Evolutionary conservation across 202 grass and related monocot genomes (phyloP).

Genomic region (Brachypodium distachyon): DNA sequence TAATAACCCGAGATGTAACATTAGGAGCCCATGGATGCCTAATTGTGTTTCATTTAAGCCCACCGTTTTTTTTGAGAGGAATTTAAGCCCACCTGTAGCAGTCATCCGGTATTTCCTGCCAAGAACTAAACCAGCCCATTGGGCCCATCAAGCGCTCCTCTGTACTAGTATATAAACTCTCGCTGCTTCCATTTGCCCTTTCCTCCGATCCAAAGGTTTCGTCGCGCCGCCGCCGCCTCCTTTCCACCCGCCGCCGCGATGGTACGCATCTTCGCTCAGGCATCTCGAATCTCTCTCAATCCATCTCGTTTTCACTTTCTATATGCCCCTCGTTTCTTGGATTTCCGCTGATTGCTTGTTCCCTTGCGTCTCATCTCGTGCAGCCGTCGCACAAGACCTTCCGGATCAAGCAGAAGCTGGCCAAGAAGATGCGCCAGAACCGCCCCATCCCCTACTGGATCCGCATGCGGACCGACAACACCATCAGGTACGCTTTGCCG

Average conservation of each 20-base stretch:
- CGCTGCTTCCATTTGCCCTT: not conserved
- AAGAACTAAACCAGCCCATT: not conserved
- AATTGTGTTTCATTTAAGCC: not conserved
- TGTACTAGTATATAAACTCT: constrained; percentile 3
- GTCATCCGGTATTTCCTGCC: not conserved
- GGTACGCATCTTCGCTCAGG: constrained; percentile 23
- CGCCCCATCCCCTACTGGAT: constrained; percentile 97
- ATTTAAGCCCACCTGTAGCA: not conserved
- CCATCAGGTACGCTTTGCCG: constrained; percentile 53
- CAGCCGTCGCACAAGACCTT: constrained; percentile 99
- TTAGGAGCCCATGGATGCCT: not conserved
- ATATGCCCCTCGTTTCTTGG: not conserved
- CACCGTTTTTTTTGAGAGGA: not conserved
- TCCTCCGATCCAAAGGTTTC: constrained; percentile 43
- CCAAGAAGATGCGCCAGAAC: constrained; percentile 97
- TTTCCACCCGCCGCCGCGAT: constrained; percentile 1
- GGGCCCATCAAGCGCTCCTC: not conserved
- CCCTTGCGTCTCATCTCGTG: not conserved
- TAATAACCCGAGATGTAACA: not conserved
- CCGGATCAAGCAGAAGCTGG: constrained; percentile 92
- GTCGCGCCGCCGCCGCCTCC: constrained; percentile 28
- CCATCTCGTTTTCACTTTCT: not conserved
- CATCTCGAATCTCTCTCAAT: not conserved
- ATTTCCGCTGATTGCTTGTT: not conserved
- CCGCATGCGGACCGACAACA: constrained; percentile 95